Evolutionary conservation across 305 asterid species (phyloP).

Genomic region (Ajuga reptans): DNA sequence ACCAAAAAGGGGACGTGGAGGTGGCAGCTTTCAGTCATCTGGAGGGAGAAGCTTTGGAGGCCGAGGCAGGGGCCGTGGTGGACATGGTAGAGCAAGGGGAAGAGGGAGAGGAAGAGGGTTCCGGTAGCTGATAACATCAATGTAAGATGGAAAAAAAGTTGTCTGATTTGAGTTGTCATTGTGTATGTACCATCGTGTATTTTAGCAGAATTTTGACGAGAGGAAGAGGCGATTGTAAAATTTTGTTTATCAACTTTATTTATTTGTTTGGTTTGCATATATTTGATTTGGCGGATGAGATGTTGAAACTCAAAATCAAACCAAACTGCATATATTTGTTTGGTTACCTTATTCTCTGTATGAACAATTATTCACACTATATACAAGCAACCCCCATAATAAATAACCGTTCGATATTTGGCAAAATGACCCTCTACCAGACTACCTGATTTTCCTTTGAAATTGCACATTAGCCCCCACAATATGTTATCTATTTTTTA

Average conservation of each 20-base stretch:
- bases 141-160: constrained; percentile 9
- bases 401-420: too few relatives aligned
- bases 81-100: constrained; percentile 47
- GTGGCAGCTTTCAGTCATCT: constrained; percentile 33
- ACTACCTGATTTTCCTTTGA: too few relatives aligned
- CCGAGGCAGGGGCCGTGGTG: constrained; percentile 51
- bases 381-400: too few relatives aligned
- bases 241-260: background rate
- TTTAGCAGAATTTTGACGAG: constrained; percentile 27
- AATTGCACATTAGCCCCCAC: too few relatives aligned
- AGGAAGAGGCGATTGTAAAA: background rate
- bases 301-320: too few relatives aligned
- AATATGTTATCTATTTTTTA: too few relatives aligned
- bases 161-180: background rate
- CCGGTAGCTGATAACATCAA: constrained; percentile 11
- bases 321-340: too few relatives aligned
- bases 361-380: too few relatives aligned
- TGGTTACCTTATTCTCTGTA: background rate
- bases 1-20: constrained; percentile 59
- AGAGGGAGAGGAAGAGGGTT: constrained; percentile 24
- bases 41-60: constrained; percentile 49
- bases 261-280: background rate
- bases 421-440: too few relatives aligned
- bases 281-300: too few relatives aligned
- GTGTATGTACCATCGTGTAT: background rate